A percentile compares a stretch with the other conserved stretches of the same genome.
These are phyloP conservation scores for Selenicereus undatus DNA, from an alignment of 148 eudicot genomes.

Conservation along the genomic window DNA sequence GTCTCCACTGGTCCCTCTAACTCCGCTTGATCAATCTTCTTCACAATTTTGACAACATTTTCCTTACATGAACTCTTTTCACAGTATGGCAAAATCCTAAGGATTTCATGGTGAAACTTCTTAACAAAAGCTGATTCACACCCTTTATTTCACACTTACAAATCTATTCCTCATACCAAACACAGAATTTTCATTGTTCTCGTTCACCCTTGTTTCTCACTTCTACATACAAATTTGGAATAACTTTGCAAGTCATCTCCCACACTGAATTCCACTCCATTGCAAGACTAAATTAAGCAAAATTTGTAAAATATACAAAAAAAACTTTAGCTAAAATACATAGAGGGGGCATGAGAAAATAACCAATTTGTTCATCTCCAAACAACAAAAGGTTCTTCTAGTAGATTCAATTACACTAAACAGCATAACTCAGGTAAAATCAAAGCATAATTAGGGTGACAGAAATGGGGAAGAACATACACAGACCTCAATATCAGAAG, in stretches of 20 bases:
- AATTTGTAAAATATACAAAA: not conserved
- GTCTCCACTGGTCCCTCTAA: no score
- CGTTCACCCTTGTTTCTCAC: not conserved
- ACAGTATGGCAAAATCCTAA: no score
- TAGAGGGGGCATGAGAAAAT: not conserved
- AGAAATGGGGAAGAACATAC: slow-evolving; percentile 1
- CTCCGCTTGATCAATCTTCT: not conserved
- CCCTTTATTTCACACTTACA: not conserved
- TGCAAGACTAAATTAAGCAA: not conserved
- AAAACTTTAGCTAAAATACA: no score
- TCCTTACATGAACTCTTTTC: not conserved
- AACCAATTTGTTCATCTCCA: no score
- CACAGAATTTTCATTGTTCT: not conserved
- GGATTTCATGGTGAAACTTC: no score
- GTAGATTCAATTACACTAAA: not conserved
- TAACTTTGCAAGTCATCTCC: not conserved
- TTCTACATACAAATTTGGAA: not conserved
- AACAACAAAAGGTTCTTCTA: not conserved
- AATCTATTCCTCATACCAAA: not conserved
- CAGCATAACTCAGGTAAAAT: not conserved
- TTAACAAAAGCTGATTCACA: not conserved
- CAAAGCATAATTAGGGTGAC: not conserved
- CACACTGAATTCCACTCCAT: not conserved
- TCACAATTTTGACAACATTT: not conserved
- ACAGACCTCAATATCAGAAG: slow-evolving; percentile 57